These are phyloP conservation scores for Lobosporangium transversale DNA, from an alignment of 192 early-diverging fungal species.

Conservation along the genomic window DNA sequence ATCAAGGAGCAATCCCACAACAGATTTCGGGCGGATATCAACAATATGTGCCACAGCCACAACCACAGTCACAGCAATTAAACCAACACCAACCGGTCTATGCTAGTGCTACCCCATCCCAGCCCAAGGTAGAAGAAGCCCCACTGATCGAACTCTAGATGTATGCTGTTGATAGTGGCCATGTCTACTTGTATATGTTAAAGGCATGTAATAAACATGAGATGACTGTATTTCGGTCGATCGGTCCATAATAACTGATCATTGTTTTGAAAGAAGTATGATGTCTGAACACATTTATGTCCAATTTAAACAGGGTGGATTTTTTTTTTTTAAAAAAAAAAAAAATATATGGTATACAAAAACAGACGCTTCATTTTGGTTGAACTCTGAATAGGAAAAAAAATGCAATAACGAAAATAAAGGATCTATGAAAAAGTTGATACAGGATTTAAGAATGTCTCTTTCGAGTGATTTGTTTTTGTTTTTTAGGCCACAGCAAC, in stretches of 20 bases:
- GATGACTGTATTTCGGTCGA: no score
- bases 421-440: background rate
- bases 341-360: background rate
- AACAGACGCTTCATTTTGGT: background rate
- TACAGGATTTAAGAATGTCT: background rate
- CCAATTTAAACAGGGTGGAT: no score
- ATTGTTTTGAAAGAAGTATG: no score
- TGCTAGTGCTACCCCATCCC: slow-evolving; percentile 9
- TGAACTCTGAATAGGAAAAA: background rate
- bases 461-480: background rate
- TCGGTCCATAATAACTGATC: no score
- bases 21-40: background rate
- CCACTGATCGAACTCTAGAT: slow-evolving; percentile 33
- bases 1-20: slow-evolving; percentile 5
- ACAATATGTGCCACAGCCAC: slow-evolving; percentile 3
- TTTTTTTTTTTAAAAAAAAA: no score
- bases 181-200: no score
- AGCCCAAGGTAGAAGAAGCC: slow-evolving; percentile 31
- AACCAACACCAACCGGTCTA: slow-evolving; percentile 2
- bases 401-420: slow-evolving; percentile 11
- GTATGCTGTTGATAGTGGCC: no score
- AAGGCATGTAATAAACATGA: no score
- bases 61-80: slow-evolving; percentile 13
- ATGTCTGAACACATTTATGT: no score
- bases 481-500: slow-evolving; percentile 1